These are phyloP conservation scores for Sambucus nigra DNA, from an alignment of 129 eudicot species.

Conservation along the genomic window DNA sequence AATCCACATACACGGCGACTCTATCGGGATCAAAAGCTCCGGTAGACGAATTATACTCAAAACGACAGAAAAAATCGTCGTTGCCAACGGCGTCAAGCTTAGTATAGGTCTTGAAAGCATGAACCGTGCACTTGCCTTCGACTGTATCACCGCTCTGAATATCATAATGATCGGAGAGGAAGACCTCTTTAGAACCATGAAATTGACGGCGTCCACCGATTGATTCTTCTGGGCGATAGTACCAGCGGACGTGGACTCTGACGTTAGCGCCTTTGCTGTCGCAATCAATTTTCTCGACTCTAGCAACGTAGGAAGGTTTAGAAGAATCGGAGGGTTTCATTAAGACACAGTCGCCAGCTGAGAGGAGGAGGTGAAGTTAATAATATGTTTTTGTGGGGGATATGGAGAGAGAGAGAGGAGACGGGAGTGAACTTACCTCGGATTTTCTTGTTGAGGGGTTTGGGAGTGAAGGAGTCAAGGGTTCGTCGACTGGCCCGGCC, in stretches of 20 bases:
- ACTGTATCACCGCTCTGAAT: slow-evolving; percentile 84
- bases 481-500: slow-evolving; percentile 46
- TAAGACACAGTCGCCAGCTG: slow-evolving; percentile 88
- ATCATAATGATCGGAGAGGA: no score
- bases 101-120: no score
- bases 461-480: slow-evolving; percentile 65
- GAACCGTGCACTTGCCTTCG: slow-evolving; percentile 88
- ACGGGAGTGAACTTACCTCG: slow-evolving; percentile 35
- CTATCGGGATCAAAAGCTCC: no score
- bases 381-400: no score
- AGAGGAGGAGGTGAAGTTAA: no score
- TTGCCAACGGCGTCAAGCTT: slow-evolving; percentile 88
- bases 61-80: slow-evolving; percentile 89
- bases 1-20: slow-evolving; percentile 59
- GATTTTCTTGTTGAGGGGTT: slow-evolving; percentile 44
- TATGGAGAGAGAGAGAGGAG: no score
- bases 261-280: slow-evolving; percentile 44
- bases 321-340: slow-evolving; percentile 71
- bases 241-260: no score
- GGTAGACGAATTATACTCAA: no score
- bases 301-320: slow-evolving; percentile 73
- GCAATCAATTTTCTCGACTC: slow-evolving; percentile 59
- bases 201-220: slow-evolving; percentile 92
- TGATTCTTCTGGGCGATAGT: no score
- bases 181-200: slow-evolving; percentile 83